phyloP scores from a whole-genome alignment of 2,329 filamentous ascomycete species.

The Periconia macrospinosa region DNA sequence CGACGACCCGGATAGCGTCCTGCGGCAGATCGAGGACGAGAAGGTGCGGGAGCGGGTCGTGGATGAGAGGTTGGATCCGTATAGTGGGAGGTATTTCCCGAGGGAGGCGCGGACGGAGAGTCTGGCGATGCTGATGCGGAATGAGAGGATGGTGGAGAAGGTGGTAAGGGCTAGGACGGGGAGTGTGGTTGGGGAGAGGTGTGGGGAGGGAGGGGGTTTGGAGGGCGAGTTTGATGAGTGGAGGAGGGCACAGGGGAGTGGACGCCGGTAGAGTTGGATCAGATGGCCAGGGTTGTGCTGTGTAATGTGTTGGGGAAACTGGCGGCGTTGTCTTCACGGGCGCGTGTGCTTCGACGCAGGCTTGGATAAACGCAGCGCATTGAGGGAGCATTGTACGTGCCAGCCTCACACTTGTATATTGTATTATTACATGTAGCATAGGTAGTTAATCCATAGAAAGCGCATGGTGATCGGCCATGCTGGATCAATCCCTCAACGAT shows the following conservation, averaged over 20 bases:
- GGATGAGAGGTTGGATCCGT: conserved; percentile 89
- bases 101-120: conserved; percentile 78
- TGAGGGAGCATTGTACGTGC: not conserved
- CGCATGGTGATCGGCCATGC: not conserved
- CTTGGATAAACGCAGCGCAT: not conserved
- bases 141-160: conserved; percentile 74
- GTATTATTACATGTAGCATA: not conserved
- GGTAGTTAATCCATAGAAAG: not conserved
- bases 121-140: conserved; percentile 71
- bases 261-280: not conserved
- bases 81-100: conserved; percentile 80
- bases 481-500: too few relatives aligned
- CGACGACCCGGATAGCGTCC: conserved; percentile 75
- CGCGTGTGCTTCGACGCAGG: too few relatives aligned
- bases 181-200: conserved; percentile 75
- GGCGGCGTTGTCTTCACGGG: too few relatives aligned
- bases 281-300: not conserved
- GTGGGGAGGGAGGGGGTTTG: conserved; percentile 57
- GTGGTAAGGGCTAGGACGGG: conserved; percentile 84
- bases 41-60: conserved; percentile 73
- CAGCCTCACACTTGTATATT: not conserved
- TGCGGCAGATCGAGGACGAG: conserved; percentile 70
- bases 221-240: conserved; percentile 40
- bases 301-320: not conserved
- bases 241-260: conserved; percentile 22